Evolutionary conservation across 139 green algal species (phyloP).

Genomic region (Pseudopediastrum boryanum): DNA sequence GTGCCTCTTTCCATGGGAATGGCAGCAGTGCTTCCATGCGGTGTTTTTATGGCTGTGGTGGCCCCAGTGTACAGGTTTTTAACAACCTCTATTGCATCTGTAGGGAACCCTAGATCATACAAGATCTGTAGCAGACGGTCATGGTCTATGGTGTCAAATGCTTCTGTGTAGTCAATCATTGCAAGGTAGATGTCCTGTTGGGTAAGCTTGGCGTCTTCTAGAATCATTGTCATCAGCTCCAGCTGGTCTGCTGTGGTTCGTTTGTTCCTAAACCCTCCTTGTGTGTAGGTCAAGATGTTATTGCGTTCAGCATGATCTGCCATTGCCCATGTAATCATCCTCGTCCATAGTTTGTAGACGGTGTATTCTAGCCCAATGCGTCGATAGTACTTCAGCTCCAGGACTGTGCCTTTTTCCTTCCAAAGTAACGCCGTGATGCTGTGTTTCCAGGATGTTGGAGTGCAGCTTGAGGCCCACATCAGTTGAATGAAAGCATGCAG

Average conservation of each 20-base stretch:
- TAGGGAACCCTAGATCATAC: slow-evolving; percentile 45
- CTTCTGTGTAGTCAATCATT: slow-evolving; percentile 42
- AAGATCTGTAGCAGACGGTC: slow-evolving; percentile 45
- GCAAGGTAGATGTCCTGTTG: slow-evolving; percentile 36
- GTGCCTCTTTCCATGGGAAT: slow-evolving; percentile 45
- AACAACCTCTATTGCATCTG: slow-evolving; percentile 37
- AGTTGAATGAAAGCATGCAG: slow-evolving; percentile 34
- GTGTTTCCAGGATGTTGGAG: slow-evolving; percentile 37
- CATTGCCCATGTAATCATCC: slow-evolving; percentile 25
- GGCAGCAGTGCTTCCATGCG: neutral
- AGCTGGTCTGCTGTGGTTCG: slow-evolving; percentile 5
- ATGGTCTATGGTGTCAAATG: slow-evolving; percentile 53
- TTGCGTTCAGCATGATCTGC: slow-evolving; percentile 14
- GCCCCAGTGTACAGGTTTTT: slow-evolving; percentile 49
- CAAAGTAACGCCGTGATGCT: slow-evolving; percentile 40
- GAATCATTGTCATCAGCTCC: slow-evolving; percentile 29
- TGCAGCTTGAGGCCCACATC: slow-evolving; percentile 40
- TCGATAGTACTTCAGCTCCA: slow-evolving; percentile 36
- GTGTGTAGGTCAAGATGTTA: slow-evolving; percentile 31
- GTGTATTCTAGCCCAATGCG: slow-evolving; percentile 39
- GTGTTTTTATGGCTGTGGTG: slow-evolving; percentile 18
- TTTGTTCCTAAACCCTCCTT: slow-evolving; percentile 45
- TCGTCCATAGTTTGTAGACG: slow-evolving; percentile 52
- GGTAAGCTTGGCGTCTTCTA: slow-evolving; percentile 34
- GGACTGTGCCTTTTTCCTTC: slow-evolving; percentile 36